These are phyloP conservation scores for Ajuga chamaepitys DNA, from an alignment of 257 asterid genomes.

Conservation along the genomic window DNA sequence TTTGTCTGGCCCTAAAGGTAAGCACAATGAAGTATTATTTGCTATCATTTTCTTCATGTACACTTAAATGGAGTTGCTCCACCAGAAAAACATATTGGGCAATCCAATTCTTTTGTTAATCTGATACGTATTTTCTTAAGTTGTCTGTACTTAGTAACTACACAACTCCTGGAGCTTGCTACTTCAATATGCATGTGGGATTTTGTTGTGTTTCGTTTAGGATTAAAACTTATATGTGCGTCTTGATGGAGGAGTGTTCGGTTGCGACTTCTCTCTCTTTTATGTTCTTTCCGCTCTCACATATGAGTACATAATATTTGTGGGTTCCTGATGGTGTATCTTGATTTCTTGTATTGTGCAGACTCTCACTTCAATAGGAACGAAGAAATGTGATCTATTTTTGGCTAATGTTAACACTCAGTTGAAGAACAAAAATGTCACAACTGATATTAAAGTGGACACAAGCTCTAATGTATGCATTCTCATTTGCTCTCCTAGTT, in stretches of 20 bases:
- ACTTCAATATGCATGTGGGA: neutral
- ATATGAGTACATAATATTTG: neutral
- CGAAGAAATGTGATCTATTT: constrained; percentile 59
- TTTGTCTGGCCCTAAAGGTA: neutral
- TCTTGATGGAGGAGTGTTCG: neutral
- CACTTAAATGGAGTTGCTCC: neutral
- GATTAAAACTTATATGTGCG: neutral
- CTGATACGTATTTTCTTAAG: neutral
- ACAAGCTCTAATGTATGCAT: constrained; percentile 43
- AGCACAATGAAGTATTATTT: neutral
- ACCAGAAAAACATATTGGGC: neutral
- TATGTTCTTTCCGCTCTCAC: neutral
- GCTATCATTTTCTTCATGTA: neutral
- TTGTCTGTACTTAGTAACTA: neutral
- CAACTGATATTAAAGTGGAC: constrained; percentile 61
- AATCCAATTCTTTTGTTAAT: neutral
- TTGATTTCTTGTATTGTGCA: constrained; percentile 9
- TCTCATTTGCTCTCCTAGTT: neutral
- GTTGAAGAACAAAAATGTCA: constrained; percentile 52
- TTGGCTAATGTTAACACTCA: constrained; percentile 60
- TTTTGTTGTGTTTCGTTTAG: neutral
- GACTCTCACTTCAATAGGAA: constrained; percentile 49
- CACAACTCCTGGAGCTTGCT: neutral
- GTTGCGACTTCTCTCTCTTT: neutral
- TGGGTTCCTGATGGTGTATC: neutral